Base-by-base conservation (phyloP, 1,284 basidiomycete species). In the Cerioporus squamosus region DNA sequence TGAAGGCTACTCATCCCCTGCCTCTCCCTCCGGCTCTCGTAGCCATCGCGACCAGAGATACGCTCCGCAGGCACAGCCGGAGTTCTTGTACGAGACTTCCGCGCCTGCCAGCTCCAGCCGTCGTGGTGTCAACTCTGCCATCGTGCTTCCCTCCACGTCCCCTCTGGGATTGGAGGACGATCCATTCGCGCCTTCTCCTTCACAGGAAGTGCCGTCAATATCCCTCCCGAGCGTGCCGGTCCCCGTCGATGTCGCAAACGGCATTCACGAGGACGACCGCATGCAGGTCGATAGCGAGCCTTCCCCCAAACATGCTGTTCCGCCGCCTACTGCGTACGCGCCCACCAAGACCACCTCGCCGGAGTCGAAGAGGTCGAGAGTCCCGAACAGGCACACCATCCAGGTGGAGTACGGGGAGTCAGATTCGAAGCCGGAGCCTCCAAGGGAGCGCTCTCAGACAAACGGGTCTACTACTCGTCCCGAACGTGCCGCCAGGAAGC, bases 351-450 rank as follows among this genome's bases (percentile, higher is more conserved):
- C 61, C 52, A 65, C 70, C 5, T 70, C 72, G 9, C 66, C 74
- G 17, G 77, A 79, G 48, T 62, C 72, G 12, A 70, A 72, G 58
- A 78, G 78, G 65, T 76, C 77, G 70, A 78, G 75, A 53, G 73
- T 70, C 18, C 79, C 72, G 52, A 84, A 88, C 72, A 77, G 90
- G 15, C 94, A 97, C 74, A 97, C 95, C 2, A 93, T 97, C 42
- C 94, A 97, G 73, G 89, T 97, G 55, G 95, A 97, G 72, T 95
- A 95, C 66, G 88, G 89, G 22, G 72, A 72, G 67, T 72, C 71
- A 22, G 75, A 72, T 61, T 70, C 50, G 50, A 64, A 64, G 57
- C 54, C 71, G 64, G 63, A 72, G 62, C 65, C 72, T 59, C 52
- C 51, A 22, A 55, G 61, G 33, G 52, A 65, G 66, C 71, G 66